Base-by-base conservation (phyloP, 805 yeast genomes). In the Candida loeiensis region DNA sequence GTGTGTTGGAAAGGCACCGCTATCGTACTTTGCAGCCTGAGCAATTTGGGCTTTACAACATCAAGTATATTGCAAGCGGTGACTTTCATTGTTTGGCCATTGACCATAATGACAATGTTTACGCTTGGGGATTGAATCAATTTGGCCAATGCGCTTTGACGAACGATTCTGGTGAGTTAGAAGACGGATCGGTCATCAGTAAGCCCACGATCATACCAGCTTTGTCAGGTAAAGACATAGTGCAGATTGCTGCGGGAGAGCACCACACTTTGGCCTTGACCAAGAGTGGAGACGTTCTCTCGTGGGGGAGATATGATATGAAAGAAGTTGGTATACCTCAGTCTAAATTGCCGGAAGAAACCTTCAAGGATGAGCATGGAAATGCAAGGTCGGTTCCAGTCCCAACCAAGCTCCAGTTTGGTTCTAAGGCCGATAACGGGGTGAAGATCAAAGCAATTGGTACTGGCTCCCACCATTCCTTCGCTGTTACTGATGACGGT, bases 71-170 rank as follows among this genome's bases (percentile, higher is more conserved):
- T 51, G 91, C 95, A 3, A 80, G 91, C 45, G 99, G 99, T 36
- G 98, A 91, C 56, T 93, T 83, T 63, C 98, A 90, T 58, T 85
- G 95, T 50, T 93, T 93, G 70, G 99, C 99, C 4, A 76, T 93
- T 46, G 84, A 85, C 45, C 67, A 71, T 11, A 76, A 79, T 26
- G 87, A 84, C 30, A 73, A 73, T 25, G 88, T 93, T 1, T 74
- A 75, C 47, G 74, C 93, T 7, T 93, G 99, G 99, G 99, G 99
- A 6, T 73, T 93, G 54, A 93, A 93, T 59, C 97, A 93, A 63
- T 93, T 79, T 57, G 98, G 98, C 16, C 99, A 93, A 66, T 88
- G 97, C 70, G 98, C 96, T 43, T 52, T 67, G 36, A 68, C 73
- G 2, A 63, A 66, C 36, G 71, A 82, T 17, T 71, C 85, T 12